Conservation (phyloP, 257 asterid genomes). For the Coffea eugenioides region DNA sequence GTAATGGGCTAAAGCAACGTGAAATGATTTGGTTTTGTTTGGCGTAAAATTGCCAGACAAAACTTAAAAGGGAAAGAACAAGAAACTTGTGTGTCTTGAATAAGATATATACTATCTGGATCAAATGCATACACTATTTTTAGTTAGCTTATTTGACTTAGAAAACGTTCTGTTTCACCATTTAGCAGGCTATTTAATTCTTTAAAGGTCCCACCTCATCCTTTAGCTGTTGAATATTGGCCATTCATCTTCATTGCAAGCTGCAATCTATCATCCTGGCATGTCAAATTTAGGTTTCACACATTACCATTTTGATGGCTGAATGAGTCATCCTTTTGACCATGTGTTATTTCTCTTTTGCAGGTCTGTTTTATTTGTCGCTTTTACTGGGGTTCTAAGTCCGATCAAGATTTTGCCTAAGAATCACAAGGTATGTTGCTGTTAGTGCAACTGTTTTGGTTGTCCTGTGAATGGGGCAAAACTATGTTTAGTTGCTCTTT, state of each 20-base stretch:
- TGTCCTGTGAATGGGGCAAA: neutral
- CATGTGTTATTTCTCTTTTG: neutral
- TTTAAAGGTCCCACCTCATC: neutral
- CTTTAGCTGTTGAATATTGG: neutral
- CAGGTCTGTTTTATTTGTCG: neutral
- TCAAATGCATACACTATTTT: neutral
- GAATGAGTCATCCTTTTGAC: neutral
- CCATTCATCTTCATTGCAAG: neutral
- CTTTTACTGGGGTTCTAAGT: neutral
- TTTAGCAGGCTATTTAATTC: neutral
- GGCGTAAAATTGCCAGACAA: neutral
- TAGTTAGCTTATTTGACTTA: neutral
- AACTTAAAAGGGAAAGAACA: neutral
- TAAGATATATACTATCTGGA: neutral
- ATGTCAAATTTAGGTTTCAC: neutral
- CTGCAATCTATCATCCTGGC: neutral
- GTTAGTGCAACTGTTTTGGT: neutral
- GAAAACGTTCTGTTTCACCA: neutral
- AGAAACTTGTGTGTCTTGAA: neutral
- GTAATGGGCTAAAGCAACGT: neutral
- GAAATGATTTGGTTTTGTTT: neutral
- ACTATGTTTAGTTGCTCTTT: neutral
- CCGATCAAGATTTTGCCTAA: neutral
- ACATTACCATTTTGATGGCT: neutral
- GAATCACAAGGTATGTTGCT: neutral